Evolutionary conservation across 2,329 filamentous ascomycete species (phyloP).

Genomic region (Microdochium nivale): DNA sequence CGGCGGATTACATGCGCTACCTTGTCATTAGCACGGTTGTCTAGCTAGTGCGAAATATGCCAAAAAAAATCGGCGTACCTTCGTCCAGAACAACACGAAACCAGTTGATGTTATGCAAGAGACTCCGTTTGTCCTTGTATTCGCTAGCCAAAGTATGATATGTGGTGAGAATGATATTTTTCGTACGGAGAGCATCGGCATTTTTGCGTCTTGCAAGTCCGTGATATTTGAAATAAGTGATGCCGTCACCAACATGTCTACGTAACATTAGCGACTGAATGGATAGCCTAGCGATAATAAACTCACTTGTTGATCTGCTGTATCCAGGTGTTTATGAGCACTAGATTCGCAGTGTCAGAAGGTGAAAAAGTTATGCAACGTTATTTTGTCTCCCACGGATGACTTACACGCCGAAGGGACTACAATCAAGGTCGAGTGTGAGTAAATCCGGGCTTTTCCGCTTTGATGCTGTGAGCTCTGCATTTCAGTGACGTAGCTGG

Average conservation of each 20-base stretch:
- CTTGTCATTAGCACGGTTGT: slow-evolving; percentile 29
- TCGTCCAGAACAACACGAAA: slow-evolving; percentile 34
- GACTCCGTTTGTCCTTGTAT: slow-evolving; percentile 9
- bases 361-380: slow-evolving; percentile 1
- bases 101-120: slow-evolving; percentile 28
- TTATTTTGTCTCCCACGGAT: not conserved
- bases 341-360: slow-evolving; percentile 7
- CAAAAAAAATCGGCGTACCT: slow-evolving; percentile 19
- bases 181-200: slow-evolving; percentile 15
- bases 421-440: slow-evolving; percentile 33
- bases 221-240: slow-evolving; percentile 27
- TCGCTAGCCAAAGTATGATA: slow-evolving; percentile 36
- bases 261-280: not conserved
- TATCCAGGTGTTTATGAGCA: slow-evolving; percentile 30
- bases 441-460: slow-evolving; percentile 10
- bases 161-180: slow-evolving; percentile 36
- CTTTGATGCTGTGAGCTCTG: slow-evolving; percentile 6
- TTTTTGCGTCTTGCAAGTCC: slow-evolving; percentile 19
- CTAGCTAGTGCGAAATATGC: not conserved
- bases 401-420: slow-evolving; percentile 32
- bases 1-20: slow-evolving; percentile 43
- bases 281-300: not conserved
- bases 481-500: slow-evolving; percentile 21
- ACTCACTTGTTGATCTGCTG: slow-evolving; percentile 27
- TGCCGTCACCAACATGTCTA: slow-evolving; percentile 21